These are phyloP conservation scores for Stephania cephalantha DNA, from an alignment of 164 flowering plant genomes.

Conservation along the genomic window DNA sequence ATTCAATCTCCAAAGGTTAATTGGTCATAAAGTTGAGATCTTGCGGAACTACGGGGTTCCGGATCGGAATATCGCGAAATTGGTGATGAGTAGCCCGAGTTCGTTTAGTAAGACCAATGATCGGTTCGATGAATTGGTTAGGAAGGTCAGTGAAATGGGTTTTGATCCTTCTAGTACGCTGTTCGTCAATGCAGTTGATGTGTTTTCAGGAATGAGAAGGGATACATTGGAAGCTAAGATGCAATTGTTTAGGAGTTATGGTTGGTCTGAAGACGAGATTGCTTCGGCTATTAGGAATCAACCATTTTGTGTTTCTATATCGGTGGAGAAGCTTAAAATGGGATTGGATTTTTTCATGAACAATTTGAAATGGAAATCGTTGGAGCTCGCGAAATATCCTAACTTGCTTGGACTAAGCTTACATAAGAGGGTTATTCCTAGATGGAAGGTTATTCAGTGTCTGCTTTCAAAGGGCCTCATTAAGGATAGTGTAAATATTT, in stretches of 20 bases:
- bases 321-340: not conserved
- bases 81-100: not conserved
- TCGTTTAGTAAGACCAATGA: not conserved
- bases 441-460: not conserved
- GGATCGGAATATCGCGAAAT: not conserved
- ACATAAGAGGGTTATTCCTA: slow-evolving; percentile 7
- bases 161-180: not conserved
- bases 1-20: not conserved
- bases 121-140: slow-evolving; percentile 8
- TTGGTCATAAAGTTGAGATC: slow-evolving; percentile 13
- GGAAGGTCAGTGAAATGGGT: slow-evolving; percentile 4
- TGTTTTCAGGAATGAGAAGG: not conserved
- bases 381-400: not conserved
- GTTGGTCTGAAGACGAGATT: slow-evolving; percentile 2
- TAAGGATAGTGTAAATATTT: not conserved
- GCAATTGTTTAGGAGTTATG: not conserved
- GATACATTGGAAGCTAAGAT: not conserved
- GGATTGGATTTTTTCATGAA: slow-evolving; percentile 9
- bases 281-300: not conserved
- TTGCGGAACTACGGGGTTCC: slow-evolving; percentile 24
- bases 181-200: not conserved
- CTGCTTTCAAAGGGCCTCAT: not conserved
- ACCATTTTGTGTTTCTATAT: not conserved
- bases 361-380: slow-evolving; percentile 5
- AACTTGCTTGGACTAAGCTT: slow-evolving; percentile 1